Base-by-base conservation (phyloP, 176 grass and related monocot species). In the Pontederia paniculata region DNA sequence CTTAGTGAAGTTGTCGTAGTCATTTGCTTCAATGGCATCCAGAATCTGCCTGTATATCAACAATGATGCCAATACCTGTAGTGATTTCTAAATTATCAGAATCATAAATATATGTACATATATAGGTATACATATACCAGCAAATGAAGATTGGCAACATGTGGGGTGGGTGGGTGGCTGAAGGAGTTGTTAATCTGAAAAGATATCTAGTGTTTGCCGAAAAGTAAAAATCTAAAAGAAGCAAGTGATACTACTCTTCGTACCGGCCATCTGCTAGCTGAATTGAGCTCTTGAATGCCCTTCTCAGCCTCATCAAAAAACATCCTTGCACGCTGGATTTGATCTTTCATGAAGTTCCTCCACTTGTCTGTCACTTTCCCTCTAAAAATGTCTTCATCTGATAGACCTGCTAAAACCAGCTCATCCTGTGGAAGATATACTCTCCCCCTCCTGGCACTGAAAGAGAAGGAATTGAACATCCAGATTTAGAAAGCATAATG, bases 341-440 rank as follows among this genome's bases (percentile, higher is more conserved):
- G 93, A 15, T 74, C 86, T 66, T 97, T 97, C 86, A 97, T 97
- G 60, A 97, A 97, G 75, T 66, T 81, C 53, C 83, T 85, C 93
- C 93, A 97, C 53, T 71, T 97, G 47, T 88, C 86, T 0, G 83
- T 97, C 77, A 97, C 83, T 73, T 84, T 84, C 62, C 93, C 93
- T 68, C 69, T 70, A 68, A 90, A 84, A 70, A 97, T 82, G 66
- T 97, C 93, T 0, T 97, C 78, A 48, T 97, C 86, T 4, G 74
- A 82, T 15, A 97, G 75, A 20, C 77, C 93, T 18, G 83, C 83
- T 16, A 72, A 68, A 2, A 77, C 80, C 52, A 97, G 42, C 43
- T 97, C 93, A 49, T 97, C 93, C 63, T 78, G 47, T 45, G 93
- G 93, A 78, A 97, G 86, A 77, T 97, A 97, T 81, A 97, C 87